phyloP scores from a whole-genome alignment of 1,284 basidiomycete genomes.

The Leccinum griseonigrum region DNA sequence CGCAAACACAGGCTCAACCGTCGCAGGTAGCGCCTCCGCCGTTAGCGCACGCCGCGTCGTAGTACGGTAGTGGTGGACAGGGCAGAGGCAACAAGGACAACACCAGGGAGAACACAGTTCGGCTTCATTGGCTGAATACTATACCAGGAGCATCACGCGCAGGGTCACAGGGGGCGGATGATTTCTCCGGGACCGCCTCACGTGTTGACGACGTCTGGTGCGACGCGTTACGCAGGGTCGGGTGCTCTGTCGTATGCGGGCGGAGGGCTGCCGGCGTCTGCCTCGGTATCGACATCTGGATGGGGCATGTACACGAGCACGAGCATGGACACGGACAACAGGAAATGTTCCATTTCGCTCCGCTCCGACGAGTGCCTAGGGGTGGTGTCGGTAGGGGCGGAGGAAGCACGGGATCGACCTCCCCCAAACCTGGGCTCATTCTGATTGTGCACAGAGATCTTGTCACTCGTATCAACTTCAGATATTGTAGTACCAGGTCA shows the following conservation, averaged over 20 bases:
- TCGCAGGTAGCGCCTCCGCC: conserved; percentile 19
- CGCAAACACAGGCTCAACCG: conserved; percentile 16
- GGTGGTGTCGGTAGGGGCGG: conserved; percentile 5
- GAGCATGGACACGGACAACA: conserved; percentile 11
- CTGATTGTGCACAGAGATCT: conserved; percentile 58
- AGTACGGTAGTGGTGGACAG: conserved; percentile 20
- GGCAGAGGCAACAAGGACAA: conserved; percentile 8
- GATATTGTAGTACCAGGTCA: conserved; percentile 75
- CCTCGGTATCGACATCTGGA: conserved; percentile 1
- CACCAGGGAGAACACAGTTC: conserved; percentile 1
- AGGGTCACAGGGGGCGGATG: conserved; percentile 19
- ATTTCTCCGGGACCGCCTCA: conserved; percentile 21
- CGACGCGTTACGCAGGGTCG: conserved; percentile 17
- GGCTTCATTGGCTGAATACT: conserved; percentile 25
- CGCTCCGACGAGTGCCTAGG: conserved; percentile 36
- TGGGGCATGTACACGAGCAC: conserved; percentile 18
- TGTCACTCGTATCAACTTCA: conserved; percentile 85
- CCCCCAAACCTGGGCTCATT: conserved; percentile 5
- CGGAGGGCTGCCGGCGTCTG: conserved; percentile 3
- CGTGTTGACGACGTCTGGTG: conserved; percentile 7
- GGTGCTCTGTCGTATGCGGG: conserved; percentile 11
- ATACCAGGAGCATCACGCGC: conserved; percentile 15
- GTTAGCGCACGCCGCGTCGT: conserved; percentile 21
- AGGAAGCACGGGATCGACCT: conserved; percentile 17
- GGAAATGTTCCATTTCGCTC: conserved; percentile 61